Conservation (phyloP, 495 filamentous ascomycete species). For the Hamigera avellanea region DNA sequence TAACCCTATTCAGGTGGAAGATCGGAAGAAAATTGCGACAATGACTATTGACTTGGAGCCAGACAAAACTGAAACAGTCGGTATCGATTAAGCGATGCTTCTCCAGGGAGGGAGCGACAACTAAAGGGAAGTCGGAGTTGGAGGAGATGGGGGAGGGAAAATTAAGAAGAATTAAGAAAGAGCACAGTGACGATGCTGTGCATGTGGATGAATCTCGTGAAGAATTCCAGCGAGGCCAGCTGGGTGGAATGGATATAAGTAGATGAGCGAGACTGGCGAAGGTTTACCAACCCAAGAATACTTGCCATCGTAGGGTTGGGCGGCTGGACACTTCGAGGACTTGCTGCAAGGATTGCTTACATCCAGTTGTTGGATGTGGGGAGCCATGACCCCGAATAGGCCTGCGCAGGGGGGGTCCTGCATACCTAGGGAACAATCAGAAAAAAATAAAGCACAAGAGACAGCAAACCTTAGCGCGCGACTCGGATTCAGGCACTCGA, state of each 20-base stretch:
- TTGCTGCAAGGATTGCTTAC: constrained; percentile 7
- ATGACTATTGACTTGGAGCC: neutral
- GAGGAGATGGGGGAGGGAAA: constrained; percentile 2
- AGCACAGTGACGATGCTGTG: constrained; percentile 17
- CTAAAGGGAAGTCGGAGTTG: constrained; percentile 16
- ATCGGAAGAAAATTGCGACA: neutral
- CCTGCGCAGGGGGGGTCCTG: constrained; percentile 3
- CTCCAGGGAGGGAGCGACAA: constrained; percentile 1
- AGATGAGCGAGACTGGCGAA: constrained; percentile 9
- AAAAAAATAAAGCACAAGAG: neutral
- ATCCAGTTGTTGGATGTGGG: constrained; percentile 10
- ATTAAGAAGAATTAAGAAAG: constrained; percentile 10
- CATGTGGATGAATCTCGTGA: constrained; percentile 30
- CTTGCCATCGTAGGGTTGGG: constrained; percentile 7
- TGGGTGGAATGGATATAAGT: constrained; percentile 17
- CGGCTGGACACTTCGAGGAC: constrained; percentile 1
- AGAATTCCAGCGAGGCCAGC: constrained; percentile 15
- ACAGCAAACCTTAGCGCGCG: neutral
- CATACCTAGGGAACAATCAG: constrained; percentile 1
- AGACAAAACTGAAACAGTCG: neutral
- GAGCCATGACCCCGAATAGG: constrained; percentile 3
- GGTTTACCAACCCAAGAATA: constrained; percentile 10
- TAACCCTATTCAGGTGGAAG: neutral
- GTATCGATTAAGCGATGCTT: neutral
- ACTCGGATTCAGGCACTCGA: neutral